Conservation (phyloP, 768 basidiomycete genomes). For the Lactarius indigo region DNA sequence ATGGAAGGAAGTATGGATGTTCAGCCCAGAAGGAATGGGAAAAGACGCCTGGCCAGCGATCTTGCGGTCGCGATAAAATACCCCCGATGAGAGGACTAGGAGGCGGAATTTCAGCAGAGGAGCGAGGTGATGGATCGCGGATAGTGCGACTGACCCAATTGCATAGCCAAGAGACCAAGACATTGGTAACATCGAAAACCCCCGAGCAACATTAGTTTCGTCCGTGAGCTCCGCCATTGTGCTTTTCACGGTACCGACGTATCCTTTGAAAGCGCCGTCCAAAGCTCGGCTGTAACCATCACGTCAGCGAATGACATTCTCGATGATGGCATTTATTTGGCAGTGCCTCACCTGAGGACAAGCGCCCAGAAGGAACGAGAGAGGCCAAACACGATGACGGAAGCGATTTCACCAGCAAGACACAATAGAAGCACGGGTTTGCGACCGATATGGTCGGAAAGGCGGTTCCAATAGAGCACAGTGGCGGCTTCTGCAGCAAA, state of each 20-base stretch:
- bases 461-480: background rate
- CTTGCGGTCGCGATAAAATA: conserved; percentile 26
- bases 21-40: conserved; percentile 23
- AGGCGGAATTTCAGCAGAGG: background rate
- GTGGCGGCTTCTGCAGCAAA: background rate
- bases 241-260: background rate
- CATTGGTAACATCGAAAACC: background rate
- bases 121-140: background rate
- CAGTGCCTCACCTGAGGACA: background rate
- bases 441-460: background rate
- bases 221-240: background rate
- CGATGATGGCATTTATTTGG: background rate
- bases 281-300: background rate
- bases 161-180: background rate
- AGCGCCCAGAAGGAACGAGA: background rate
- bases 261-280: background rate
- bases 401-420: background rate
- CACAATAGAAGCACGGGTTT: background rate
- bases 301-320: background rate
- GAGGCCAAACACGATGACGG: background rate
- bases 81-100: conserved; percentile 26
- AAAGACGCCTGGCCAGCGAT: conserved; percentile 23
- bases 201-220: background rate
- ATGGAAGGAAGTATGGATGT: conserved; percentile 29
- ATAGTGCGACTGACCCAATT: conserved; percentile 12